These are phyloP conservation scores for Spergularia bocconei DNA, from an alignment of 148 eudicot species.

Conservation along the genomic window DNA sequence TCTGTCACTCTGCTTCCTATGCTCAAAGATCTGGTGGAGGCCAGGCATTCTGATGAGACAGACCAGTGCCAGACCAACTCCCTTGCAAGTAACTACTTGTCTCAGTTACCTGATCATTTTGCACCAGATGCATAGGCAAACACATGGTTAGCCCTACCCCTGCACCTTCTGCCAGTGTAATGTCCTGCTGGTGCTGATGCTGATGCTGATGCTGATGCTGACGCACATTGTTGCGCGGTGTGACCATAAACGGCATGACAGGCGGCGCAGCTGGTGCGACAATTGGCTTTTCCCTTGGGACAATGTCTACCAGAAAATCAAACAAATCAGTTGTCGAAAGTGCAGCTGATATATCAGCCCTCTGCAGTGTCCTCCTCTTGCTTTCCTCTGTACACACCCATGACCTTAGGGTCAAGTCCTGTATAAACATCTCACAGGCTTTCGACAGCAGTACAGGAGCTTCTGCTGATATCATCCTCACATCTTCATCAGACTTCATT, in stretches of 20 bases:
- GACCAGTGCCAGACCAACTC: constrained; percentile 13
- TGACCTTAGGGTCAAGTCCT: constrained; percentile 40
- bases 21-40: constrained; percentile 10
- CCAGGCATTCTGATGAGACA: constrained; percentile 10
- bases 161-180: constrained; percentile 2
- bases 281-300: constrained; percentile 33
- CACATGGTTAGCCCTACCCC: constrained; percentile 10
- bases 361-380: constrained; percentile 48
- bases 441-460: constrained; percentile 42
- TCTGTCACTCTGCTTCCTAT: too few relatives aligned
- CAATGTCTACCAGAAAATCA: constrained; percentile 49
- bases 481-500: constrained; percentile 48
- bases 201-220: background rate
- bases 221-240: background rate
- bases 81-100: background rate
- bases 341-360: constrained; percentile 39
- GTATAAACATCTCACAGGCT: constrained; percentile 50
- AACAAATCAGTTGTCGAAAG: constrained; percentile 39
- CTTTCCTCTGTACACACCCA: constrained; percentile 43
- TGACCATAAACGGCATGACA: background rate
- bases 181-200: background rate
- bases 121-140: background rate
- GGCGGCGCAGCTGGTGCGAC: background rate
- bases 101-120: background rate
- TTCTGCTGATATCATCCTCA: constrained; percentile 50